Evolutionary conservation across 352 stramenopile genomes (phyloP), one percentile per base, ranked within the genome.

Genomic region (Blastocystis sp.): DNA sequence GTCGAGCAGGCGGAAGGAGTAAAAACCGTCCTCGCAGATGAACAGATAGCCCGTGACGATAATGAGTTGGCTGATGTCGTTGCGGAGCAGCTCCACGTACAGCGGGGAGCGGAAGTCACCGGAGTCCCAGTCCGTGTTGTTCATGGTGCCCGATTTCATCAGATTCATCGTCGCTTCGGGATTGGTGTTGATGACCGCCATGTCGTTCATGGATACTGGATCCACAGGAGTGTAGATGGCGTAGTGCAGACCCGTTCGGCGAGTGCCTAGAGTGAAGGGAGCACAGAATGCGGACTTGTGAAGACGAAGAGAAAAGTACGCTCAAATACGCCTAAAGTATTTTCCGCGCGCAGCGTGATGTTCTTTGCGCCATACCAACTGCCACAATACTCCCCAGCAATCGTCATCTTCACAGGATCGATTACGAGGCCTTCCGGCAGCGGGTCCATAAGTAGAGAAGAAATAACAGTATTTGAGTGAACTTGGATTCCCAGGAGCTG

Each of bases 1-100:
- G 37, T 77, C 29, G 66, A 45, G 26, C 33, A 77, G 1, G 6
- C 66, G 66, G 50, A 77, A 77, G 12, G 66, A 2, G 33, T 77
- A 77, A 16, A 33, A 77, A 29, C 66, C 66, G 35, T 37, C 45
- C 1, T 51, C 66, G 45, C 50, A 31, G 35, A 77, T 51, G 33
- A 59, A 55, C 9, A 77, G 66, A 29, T 55, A n/a, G 50, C 66
- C 24, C 29, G 21, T 35, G 33, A 77, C 31, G 21, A 55, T 77
- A 9, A 77, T 16, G 9, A 45, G 50, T 29, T 31, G 12, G n/a
- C 10, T 12, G 55, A 33, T 16, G 50, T 77, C 50, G 9, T 29
- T 2, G 45, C 24, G 26, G 6, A 59, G n/a, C 24, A 50, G n/a
- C 24, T 45, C n/a, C 24, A n/a, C 50, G 66, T 77, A 77, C 4